These are phyloP conservation scores for Limonium bicolor DNA, from an alignment of 148 eudicot species.

Conservation along the genomic window DNA sequence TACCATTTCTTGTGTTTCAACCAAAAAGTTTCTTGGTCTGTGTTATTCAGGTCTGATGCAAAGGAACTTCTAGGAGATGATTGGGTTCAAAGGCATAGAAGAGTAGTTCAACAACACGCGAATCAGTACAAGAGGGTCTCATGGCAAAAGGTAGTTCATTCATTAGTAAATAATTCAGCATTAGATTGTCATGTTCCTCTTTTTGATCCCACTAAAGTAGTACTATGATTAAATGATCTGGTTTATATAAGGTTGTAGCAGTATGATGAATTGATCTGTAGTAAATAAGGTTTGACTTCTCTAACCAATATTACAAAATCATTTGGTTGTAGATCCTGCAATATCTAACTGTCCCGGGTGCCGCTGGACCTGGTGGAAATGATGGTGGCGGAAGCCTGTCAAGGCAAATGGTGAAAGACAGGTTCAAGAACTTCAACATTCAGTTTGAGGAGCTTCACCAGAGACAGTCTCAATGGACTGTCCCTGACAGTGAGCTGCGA, in stretches of 20 bases:
- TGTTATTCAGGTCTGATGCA: conserved; percentile 69
- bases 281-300: too few relatives aligned
- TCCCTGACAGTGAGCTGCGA: conserved; percentile 87
- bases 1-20: background rate
- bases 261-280: background rate
- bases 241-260: background rate
- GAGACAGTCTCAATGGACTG: conserved; percentile 94
- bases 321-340: conserved; percentile 51
- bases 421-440: conserved; percentile 74
- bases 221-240: too few relatives aligned
- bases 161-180: background rate
- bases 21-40: background rate
- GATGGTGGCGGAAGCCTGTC: conserved; percentile 23
- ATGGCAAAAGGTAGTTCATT: conserved; percentile 66
- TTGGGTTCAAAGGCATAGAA: conserved; percentile 95
- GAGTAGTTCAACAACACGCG: conserved; percentile 95
- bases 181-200: background rate
- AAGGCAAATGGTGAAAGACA: conserved; percentile 61
- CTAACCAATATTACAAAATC: background rate
- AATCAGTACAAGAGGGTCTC: conserved; percentile 91
- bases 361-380: conserved; percentile 19
- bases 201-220: background rate
- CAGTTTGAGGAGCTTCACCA: conserved; percentile 91
- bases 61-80: conserved; percentile 89
- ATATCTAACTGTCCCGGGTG: conserved; percentile 40